phyloP scores from a whole-genome alignment of 352 stramenopile species.

The Pythium insidiosum region DNA sequence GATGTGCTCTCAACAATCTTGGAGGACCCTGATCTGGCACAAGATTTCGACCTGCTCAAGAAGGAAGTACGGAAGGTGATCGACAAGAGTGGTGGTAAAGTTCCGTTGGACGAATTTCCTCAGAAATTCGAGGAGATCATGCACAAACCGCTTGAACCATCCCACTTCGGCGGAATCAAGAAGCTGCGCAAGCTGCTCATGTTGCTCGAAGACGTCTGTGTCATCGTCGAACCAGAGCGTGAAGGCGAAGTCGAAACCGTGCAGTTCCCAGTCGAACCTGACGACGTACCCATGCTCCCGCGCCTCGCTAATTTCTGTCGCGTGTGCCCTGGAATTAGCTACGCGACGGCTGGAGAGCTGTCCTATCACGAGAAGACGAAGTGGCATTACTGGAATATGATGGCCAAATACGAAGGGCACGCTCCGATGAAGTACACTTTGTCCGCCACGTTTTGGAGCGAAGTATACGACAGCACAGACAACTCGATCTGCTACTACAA shows the following conservation, averaged over 20 bases:
- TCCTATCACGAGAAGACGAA: constrained; percentile 60
- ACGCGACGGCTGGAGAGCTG: constrained; percentile 46
- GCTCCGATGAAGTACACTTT: constrained; percentile 43
- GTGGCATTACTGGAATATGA: constrained; percentile 71
- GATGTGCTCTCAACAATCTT: constrained; percentile 38
- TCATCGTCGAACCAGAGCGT: constrained; percentile 31
- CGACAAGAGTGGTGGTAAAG: constrained; percentile 37
- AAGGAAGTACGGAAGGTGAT: constrained; percentile 72
- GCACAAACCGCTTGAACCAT: constrained; percentile 54
- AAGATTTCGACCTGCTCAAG: constrained; percentile 54
- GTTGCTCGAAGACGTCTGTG: constrained; percentile 47
- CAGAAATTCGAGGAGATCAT: constrained; percentile 48
- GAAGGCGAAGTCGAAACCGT: constrained; percentile 57
- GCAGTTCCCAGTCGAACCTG: constrained; percentile 35
- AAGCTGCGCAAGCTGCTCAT: constrained; percentile 60
- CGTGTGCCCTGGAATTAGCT: constrained; percentile 57
- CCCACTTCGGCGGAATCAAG: constrained; percentile 59
- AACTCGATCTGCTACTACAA: constrained; percentile 67
- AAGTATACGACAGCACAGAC: constrained; percentile 58
- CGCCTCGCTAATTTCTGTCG: constrained; percentile 47
- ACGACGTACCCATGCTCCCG: constrained; percentile 32
- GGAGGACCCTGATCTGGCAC: constrained; percentile 25
- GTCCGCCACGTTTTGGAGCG: constrained; percentile 58
- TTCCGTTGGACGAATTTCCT: constrained; percentile 44
- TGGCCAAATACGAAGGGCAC: constrained; percentile 25